Conservation (phyloP, 306 rosid species). For the Echinosophora koreensis region DNA sequence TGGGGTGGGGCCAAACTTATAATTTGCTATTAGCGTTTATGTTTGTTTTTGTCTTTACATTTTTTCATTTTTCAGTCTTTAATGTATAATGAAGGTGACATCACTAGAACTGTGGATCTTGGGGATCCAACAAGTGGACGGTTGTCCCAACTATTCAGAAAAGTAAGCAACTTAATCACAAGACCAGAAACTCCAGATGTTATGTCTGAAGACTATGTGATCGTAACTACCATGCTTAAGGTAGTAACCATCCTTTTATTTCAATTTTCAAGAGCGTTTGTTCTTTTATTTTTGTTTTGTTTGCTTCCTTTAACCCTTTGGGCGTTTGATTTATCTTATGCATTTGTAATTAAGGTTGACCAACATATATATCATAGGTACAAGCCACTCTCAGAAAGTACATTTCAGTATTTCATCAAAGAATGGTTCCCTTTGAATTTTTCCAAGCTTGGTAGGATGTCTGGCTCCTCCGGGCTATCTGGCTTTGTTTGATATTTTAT, state of each 20-base stretch:
- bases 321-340: not conserved
- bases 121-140: conserved; percentile 68
- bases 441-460: not conserved
- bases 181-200: conserved; percentile 47
- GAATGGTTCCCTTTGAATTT: not conserved
- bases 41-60: conserved; percentile 42
- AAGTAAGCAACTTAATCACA: conserved; percentile 54
- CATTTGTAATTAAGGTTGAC: conserved; percentile 18
- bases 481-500: conserved; percentile 1
- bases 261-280: conserved; percentile 11
- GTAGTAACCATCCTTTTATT: conserved; percentile 43
- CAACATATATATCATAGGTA: not conserved
- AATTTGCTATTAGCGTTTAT: conserved; percentile 16
- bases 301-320: not conserved
- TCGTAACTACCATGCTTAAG: conserved; percentile 68
- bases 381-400: not conserved
- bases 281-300: not conserved
- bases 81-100: conserved; percentile 81
- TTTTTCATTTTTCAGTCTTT: conserved; percentile 60
- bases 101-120: conserved; percentile 62
- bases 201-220: conserved; percentile 56
- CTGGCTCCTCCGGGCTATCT: not conserved
- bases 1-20: not conserved
- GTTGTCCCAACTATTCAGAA: conserved; percentile 58
- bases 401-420: not conserved